These are phyloP conservation scores for Agaricus blazei DNA, from an alignment of 768 basidiomycete species.

Conservation along the genomic window DNA sequence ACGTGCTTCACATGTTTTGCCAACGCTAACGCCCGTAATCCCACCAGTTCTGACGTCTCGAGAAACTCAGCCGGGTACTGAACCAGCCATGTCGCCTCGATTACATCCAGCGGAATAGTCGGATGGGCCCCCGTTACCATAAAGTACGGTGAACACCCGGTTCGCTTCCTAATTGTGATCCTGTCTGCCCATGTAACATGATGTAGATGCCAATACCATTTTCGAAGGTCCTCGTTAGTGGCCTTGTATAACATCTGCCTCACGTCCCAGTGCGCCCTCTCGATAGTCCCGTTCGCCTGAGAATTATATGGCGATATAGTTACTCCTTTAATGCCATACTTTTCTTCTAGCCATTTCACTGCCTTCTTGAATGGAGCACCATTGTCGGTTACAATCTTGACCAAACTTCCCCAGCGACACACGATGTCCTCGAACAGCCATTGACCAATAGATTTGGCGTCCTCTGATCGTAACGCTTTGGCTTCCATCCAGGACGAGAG, in stretches of 20 bases:
- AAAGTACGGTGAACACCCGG: slow-evolving; percentile 26
- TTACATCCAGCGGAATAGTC: slow-evolving; percentile 20
- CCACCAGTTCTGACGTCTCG: slow-evolving; percentile 18
- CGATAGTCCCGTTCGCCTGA: slow-evolving; percentile 16
- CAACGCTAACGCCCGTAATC: slow-evolving; percentile 13
- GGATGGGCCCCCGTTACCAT: slow-evolving; percentile 27
- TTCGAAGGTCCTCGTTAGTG: background rate
- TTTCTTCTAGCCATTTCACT: slow-evolving; percentile 14
- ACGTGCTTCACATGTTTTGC: slow-evolving; percentile 17
- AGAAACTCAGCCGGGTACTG: slow-evolving; percentile 13
- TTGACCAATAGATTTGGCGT: slow-evolving; percentile 12
- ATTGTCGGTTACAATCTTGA: slow-evolving; percentile 29
- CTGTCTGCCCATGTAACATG: slow-evolving; percentile 30
- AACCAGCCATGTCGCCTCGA: slow-evolving; percentile 23
- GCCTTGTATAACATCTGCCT: no score
- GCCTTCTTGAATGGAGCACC: slow-evolving; percentile 16
- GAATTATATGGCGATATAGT: slow-evolving; percentile 19
- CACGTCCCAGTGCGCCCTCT: slow-evolving; percentile 10
- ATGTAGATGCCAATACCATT: slow-evolving; percentile 24
- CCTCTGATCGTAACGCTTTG: slow-evolving; percentile 16
- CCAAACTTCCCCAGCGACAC: slow-evolving; percentile 31
- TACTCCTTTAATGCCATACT: slow-evolving; percentile 18
- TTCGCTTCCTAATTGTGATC: slow-evolving; percentile 17
- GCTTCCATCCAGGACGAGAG: slow-evolving; percentile 19
- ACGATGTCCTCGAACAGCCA: slow-evolving; percentile 27